Evolutionary conservation across 176 grass and related monocot genomes (phyloP).

Genomic region (Raddia distichophylla): DNA sequence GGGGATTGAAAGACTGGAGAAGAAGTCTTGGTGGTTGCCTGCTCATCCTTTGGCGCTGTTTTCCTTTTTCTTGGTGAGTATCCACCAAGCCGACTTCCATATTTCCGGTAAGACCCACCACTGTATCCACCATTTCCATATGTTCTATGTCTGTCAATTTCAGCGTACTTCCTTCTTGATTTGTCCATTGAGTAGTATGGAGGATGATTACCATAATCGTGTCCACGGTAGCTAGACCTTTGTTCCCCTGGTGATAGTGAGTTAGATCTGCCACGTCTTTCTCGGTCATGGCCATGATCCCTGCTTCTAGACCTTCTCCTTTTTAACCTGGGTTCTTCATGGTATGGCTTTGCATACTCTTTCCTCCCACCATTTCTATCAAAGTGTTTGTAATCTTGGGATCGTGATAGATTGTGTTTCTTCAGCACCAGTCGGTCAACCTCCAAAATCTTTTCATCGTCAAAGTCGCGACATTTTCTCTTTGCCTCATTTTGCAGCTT

Average conservation of each 20-base stretch:
- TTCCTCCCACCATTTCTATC: constrained; percentile 62
- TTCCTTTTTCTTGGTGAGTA: constrained; percentile 91
- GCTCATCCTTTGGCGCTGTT: constrained; percentile 50
- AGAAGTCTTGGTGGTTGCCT: constrained; percentile 38
- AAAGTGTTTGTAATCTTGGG: constrained; percentile 44
- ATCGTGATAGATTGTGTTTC: constrained; percentile 53
- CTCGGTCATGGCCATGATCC: constrained; percentile 56
- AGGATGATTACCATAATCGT: constrained; percentile 48
- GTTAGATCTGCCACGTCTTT: constrained; percentile 53
- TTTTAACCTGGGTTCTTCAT: constrained; percentile 65
- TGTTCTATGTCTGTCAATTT: constrained; percentile 65
- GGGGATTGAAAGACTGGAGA: constrained; percentile 42
- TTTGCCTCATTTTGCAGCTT: constrained; percentile 48
- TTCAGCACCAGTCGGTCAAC: constrained; percentile 50
- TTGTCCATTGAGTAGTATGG: constrained; percentile 47
- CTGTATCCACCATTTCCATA: constrained; percentile 57
- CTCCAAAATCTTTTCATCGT: constrained; percentile 45
- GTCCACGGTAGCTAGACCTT: constrained; percentile 47
- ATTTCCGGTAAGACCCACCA: constrained; percentile 57
- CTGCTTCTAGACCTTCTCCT: constrained; percentile 81
- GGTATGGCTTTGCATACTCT: constrained; percentile 52
- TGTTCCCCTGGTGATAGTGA: constrained; percentile 62
- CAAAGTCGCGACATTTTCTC: constrained; percentile 47
- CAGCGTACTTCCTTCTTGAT: constrained; percentile 59
- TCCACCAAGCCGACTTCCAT: constrained; percentile 71